These are phyloP conservation scores for Ceratocystis destructans DNA, from an alignment of 2,329 filamentous ascomycete genomes.

Conservation along the genomic window DNA sequence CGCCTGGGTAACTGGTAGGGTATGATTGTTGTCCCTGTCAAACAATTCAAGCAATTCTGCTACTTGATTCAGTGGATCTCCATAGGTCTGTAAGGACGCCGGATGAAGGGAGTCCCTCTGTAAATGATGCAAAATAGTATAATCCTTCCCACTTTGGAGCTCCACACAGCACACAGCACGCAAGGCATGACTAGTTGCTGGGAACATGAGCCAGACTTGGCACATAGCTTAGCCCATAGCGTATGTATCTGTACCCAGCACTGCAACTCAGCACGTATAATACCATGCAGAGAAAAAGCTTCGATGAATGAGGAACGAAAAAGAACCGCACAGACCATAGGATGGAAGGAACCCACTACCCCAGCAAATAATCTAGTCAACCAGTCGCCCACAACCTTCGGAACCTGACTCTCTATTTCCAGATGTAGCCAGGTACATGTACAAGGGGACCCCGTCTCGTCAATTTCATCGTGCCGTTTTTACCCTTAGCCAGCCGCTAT, in stretches of 20 bases:
- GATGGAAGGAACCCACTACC: constrained; percentile 1
- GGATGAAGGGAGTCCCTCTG: neutral
- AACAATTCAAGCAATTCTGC: constrained; percentile 3
- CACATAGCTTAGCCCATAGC: neutral
- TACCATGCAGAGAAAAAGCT: neutral
- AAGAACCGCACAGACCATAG: constrained; percentile 2
- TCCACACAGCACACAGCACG: neutral
- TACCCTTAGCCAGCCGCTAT: no score
- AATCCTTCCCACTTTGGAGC: constrained; percentile 4
- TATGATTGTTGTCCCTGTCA: constrained; percentile 8
- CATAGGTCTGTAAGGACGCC: neutral
- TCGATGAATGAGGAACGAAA: constrained; percentile 1
- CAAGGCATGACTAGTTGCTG: neutral
- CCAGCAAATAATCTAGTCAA: neutral
- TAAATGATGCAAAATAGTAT: neutral
- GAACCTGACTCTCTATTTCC: constrained; percentile 9
- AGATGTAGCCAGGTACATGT: no score
- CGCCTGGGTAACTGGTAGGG: neutral
- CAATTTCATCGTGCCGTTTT: no score
- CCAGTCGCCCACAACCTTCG: constrained; percentile 18
- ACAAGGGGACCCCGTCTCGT: no score
- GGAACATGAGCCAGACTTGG: neutral
- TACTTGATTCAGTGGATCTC: constrained; percentile 1
- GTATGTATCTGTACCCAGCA: neutral
- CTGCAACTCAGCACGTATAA: no score